These are phyloP conservation scores for Cladophialophora exuberans DNA, from an alignment of 2,329 filamentous ascomycete species.

Conservation along the genomic window DNA sequence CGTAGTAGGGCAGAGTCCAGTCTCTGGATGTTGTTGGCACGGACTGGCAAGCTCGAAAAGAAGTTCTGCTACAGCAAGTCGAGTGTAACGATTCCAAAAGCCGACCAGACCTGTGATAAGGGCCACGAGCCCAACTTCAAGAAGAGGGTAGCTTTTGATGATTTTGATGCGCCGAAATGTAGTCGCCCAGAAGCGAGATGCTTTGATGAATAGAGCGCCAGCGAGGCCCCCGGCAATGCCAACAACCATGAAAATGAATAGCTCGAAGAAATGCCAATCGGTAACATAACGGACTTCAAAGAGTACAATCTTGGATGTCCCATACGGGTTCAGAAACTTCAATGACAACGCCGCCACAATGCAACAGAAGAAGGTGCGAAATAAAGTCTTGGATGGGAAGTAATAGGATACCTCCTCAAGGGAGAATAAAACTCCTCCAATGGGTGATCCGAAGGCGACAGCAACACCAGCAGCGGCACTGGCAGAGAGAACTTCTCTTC, in stretches of 20 bases:
- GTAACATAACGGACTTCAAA: constrained; percentile 89
- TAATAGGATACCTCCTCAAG: constrained; percentile 97
- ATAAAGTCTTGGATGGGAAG: constrained; percentile 95
- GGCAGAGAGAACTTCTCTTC: constrained; percentile 90
- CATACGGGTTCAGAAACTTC: constrained; percentile 95
- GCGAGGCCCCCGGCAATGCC: constrained; percentile 81
- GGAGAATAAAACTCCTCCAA: constrained; percentile 88
- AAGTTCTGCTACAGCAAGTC: constrained; percentile 85
- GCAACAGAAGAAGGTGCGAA: constrained; percentile 97
- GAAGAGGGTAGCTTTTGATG: constrained; percentile 80
- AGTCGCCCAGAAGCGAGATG: constrained; percentile 84
- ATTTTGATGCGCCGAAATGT: constrained; percentile 78
- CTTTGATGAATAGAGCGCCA: constrained; percentile 96
- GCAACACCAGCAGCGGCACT: constrained; percentile 90
- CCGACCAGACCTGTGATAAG: constrained; percentile 80
- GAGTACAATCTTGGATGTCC: constrained; percentile 93
- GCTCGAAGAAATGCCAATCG: constrained; percentile 94
- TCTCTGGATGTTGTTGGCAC: constrained; percentile 71
- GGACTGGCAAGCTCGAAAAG: constrained; percentile 89
- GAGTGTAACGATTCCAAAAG: constrained; percentile 93
- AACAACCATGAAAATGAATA: constrained; percentile 81
- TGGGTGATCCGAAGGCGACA: constrained; percentile 90
- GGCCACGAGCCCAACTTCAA: constrained; percentile 88
- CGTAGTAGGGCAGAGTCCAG: constrained; percentile 75
- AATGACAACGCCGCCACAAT: constrained; percentile 86